These are phyloP conservation scores for Saxophila tyrrhenica DNA, from an alignment of 495 filamentous ascomycete species.

Conservation along the genomic window DNA sequence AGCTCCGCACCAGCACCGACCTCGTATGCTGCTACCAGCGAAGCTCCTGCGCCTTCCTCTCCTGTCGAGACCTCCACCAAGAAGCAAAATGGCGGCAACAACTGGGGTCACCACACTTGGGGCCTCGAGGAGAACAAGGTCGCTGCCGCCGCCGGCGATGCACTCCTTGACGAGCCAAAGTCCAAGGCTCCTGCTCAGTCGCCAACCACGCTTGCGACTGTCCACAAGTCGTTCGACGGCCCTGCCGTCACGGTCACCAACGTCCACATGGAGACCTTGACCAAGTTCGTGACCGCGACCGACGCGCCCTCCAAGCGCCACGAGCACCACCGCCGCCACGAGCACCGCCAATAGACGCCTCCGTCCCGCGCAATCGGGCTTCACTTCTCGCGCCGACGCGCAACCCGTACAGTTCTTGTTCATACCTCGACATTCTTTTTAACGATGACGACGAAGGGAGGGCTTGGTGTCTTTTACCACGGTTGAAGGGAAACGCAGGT, in stretches of 20 bases:
- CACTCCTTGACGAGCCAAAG: background rate
- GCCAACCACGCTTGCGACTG: slow-evolving; percentile 12
- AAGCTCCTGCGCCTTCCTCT: background rate
- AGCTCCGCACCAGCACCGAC: background rate
- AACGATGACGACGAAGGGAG: too few species aligned
- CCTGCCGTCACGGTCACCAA: background rate
- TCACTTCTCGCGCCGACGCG: background rate
- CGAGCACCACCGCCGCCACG: slow-evolving; percentile 6
- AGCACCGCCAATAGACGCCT: slow-evolving; percentile 1
- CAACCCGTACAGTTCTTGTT: background rate
- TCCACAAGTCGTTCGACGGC: background rate
- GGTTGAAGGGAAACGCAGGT: background rate
- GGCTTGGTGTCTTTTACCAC: background rate
- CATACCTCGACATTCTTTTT: background rate
- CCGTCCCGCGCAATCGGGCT: too few species aligned
- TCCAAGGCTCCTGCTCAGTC: slow-evolving; percentile 1
- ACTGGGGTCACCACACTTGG: background rate
- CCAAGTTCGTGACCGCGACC: slow-evolving; percentile 1
- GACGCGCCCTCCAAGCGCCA: slow-evolving; percentile 6
- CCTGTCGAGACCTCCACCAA: background rate
- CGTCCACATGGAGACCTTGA: background rate
- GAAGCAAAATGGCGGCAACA: background rate
- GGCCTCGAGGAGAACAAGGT: background rate
- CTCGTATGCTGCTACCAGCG: background rate
- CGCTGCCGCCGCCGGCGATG: background rate